Evolutionary conservation across 2,329 filamentous ascomycete species (phyloP).

Genomic region (Clarireedia paspali): DNA sequence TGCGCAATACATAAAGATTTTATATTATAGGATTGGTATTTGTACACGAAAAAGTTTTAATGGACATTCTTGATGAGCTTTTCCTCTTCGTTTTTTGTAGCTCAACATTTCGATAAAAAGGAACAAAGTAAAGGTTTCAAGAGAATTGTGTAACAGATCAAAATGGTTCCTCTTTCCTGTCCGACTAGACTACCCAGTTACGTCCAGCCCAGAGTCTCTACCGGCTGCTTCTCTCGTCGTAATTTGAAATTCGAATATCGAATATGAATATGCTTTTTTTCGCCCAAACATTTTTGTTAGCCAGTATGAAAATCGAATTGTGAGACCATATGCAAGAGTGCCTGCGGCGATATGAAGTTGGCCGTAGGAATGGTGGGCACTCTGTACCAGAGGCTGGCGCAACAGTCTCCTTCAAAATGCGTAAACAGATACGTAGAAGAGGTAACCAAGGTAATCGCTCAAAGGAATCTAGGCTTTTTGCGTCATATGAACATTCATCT

Average conservation of each 20-base stretch:
- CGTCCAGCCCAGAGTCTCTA: constrained; percentile 2
- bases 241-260: not conserved
- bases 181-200: constrained; percentile 8
- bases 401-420: constrained; percentile 17
- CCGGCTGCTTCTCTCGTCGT: not conserved
- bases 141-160: constrained; percentile 25
- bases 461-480: constrained; percentile 25
- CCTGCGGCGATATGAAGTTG: constrained; percentile 19
- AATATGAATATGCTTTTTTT: not conserved
- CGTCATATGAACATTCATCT: constrained; percentile 23
- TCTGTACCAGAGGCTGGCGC: constrained; percentile 16
- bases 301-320: constrained; percentile 13
- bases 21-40: not conserved
- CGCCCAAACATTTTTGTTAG: constrained; percentile 6
- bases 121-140: constrained; percentile 10
- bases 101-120: not conserved
- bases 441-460: constrained; percentile 24
- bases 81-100: not conserved
- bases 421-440: constrained; percentile 15
- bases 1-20: not conserved
- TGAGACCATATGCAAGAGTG: constrained; percentile 25
- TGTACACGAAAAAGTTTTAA: not conserved
- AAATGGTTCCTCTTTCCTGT: constrained; percentile 21
- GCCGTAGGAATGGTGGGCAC: constrained; percentile 23
- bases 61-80: not conserved